Percentiles rank a stretch among this genome's conserved stretches.
phyloP scores from a whole-genome alignment of 2,329 filamentous ascomycete species.

The Botryosphaeria dothidea region DNA sequence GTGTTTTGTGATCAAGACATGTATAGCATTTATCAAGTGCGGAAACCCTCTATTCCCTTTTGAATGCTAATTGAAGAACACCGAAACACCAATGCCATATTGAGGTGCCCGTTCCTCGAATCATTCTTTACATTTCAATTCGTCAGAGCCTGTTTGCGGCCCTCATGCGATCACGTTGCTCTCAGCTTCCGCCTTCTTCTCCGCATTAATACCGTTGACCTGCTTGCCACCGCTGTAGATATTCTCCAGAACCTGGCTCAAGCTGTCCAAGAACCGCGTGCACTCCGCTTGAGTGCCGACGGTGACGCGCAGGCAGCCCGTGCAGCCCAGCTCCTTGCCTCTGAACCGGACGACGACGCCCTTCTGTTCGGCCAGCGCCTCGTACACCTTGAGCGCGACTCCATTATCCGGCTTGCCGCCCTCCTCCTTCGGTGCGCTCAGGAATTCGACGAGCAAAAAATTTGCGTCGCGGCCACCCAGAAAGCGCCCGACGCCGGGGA shows the following conservation, averaged over 20 bases:
- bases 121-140: not conserved
- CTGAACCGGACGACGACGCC: conserved; percentile 93
- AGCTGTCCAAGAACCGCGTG: conserved; percentile 70
- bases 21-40: not conserved
- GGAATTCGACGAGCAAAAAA: conserved; percentile 87
- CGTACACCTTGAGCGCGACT: conserved; percentile 77
- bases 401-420: conserved; percentile 75
- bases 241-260: conserved; percentile 56
- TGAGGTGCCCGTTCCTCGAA: not conserved
- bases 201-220: conserved; percentile 36
- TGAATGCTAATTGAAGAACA: not conserved
- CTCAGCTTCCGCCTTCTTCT: conserved; percentile 50
- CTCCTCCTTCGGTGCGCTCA: conserved; percentile 59
- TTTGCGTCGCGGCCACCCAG: conserved; percentile 81
- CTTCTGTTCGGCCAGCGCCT: conserved; percentile 73
- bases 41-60: not conserved
- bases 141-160: not conserved
- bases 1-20: not conserved
- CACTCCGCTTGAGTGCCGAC: conserved; percentile 89
- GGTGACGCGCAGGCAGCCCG: conserved; percentile 87
- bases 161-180: conserved; percentile 50
- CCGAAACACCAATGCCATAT: not conserved
- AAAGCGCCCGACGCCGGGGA: conserved; percentile 78
- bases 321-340: conserved; percentile 87
- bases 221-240: conserved; percentile 46